phyloP scores from a whole-genome alignment of 805 yeast species.

The Starmerella potacharoeniae region DNA sequence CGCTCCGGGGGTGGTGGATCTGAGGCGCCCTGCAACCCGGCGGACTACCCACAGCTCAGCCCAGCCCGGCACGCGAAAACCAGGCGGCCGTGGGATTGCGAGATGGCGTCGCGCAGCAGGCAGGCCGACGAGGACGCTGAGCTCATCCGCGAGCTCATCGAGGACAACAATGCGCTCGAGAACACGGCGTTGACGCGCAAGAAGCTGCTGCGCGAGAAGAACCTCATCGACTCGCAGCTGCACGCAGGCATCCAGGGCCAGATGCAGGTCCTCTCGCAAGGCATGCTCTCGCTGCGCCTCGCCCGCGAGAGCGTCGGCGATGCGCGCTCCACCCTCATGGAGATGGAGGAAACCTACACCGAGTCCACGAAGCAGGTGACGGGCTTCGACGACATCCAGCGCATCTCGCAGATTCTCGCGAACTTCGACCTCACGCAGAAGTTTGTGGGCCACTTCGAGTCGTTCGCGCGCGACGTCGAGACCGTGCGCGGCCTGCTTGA shows the following conservation, averaged over 20 bases:
- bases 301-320: slow-evolving; percentile 34
- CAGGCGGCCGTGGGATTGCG: neutral
- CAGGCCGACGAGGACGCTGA: slow-evolving; percentile 10
- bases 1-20: no score
- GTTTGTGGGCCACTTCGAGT: slow-evolving; percentile 51
- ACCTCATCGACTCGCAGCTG: slow-evolving; percentile 63
- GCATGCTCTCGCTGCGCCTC: slow-evolving; percentile 28
- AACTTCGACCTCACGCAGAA: slow-evolving; percentile 58
- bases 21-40: no score
- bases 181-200: slow-evolving; percentile 28
- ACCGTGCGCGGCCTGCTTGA: slow-evolving; percentile 45
- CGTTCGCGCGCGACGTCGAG: slow-evolving; percentile 41
- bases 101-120: neutral
- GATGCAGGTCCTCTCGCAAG: slow-evolving; percentile 41
- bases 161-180: slow-evolving; percentile 26
- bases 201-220: slow-evolving; percentile 44
- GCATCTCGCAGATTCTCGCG: slow-evolving; percentile 56
- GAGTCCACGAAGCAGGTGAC: slow-evolving; percentile 49
- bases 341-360: slow-evolving; percentile 39
- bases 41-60: no score
- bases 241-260: slow-evolving; percentile 58
- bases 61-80: no score
- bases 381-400: slow-evolving; percentile 57
- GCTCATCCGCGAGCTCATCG: slow-evolving; percentile 20
- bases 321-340: slow-evolving; percentile 25